These are phyloP conservation scores for Pythium monospermum DNA, from an alignment of 352 stramenopile genomes.

Conservation along the genomic window DNA sequence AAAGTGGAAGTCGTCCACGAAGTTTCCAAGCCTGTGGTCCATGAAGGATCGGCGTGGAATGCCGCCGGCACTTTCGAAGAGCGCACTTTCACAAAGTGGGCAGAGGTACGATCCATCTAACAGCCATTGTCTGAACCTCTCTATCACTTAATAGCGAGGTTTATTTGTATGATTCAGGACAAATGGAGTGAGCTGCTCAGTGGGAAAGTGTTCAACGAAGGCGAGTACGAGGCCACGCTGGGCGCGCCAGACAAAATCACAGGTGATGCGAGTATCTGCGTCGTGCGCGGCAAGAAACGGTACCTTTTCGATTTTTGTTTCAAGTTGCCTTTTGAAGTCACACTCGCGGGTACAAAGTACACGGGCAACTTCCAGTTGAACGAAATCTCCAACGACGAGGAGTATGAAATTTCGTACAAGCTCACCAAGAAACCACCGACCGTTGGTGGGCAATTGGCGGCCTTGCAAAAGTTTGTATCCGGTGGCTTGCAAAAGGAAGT, in stretches of 20 bases:
- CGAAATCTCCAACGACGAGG: conserved; percentile 85
- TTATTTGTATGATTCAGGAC: conserved; percentile 19
- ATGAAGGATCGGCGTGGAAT: conserved; percentile 90
- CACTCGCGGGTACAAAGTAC: conserved; percentile 40
- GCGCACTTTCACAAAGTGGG: conserved; percentile 84
- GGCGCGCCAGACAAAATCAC: conserved; percentile 63
- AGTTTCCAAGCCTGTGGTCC: conserved; percentile 22
- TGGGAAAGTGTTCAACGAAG: conserved; percentile 34
- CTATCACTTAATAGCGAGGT: not conserved
- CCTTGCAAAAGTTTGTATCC: conserved; percentile 47
- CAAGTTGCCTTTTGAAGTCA: conserved; percentile 64
- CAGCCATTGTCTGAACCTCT: not conserved
- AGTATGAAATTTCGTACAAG: conserved; percentile 75
- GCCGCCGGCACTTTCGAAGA: conserved; percentile 90
- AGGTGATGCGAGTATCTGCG: conserved; percentile 84
- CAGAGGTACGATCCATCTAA: conserved; percentile 24
- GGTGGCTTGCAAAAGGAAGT: conserved; percentile 64
- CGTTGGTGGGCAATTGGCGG: conserved; percentile 34
- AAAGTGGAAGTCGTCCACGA: conserved; percentile 57
- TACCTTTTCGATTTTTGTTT: conserved; percentile 88
- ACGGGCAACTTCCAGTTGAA: conserved; percentile 70
- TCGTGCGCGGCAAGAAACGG: conserved; percentile 86
- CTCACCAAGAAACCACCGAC: conserved; percentile 48
- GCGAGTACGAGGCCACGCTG: conserved; percentile 38
- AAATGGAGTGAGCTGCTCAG: conserved; percentile 60